phyloP scores from a whole-genome alignment of 2,329 filamentous ascomycete species.

The Rhexocercosporidium sp. region DNA sequence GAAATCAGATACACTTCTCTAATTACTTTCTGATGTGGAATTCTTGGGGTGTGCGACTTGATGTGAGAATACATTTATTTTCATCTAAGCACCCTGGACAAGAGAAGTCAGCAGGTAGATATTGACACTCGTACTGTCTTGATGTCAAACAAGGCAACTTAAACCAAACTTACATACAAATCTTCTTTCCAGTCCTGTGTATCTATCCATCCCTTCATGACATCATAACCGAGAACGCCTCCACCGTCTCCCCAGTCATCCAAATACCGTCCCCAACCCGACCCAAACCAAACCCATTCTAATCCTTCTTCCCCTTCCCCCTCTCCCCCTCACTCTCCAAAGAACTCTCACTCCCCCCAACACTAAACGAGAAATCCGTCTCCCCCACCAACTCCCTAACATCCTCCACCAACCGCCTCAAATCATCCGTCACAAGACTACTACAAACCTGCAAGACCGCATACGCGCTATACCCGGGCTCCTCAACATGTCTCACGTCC shows the following conservation, averaged over 20 bases:
- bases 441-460: conserved; percentile 76
- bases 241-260: background rate
- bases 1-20: too few relatives aligned
- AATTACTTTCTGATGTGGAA: too few relatives aligned
- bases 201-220: too few relatives aligned
- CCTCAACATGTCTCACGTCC: conserved; percentile 67
- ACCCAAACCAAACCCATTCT: background rate
- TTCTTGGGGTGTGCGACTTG: too few relatives aligned
- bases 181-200: background rate
- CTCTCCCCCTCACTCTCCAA: conserved; percentile 27
- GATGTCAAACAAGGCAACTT: background rate
- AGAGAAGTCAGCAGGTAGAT: background rate
- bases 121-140: too few relatives aligned
- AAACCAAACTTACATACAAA: background rate
- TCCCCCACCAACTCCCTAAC: conserved; percentile 74
- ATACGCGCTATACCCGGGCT: conserved; percentile 77
- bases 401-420: conserved; percentile 64
- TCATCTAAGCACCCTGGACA: background rate
- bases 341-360: conserved; percentile 29
- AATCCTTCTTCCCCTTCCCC: conserved; percentile 36
- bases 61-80: too few relatives aligned
- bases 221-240: background rate
- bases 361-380: conserved; percentile 63
- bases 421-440: conserved; percentile 70
- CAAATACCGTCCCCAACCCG: background rate